These are phyloP conservation scores for Jamesozyma rosinii DNA, from an alignment of 805 yeast species.

Conservation along the genomic window DNA sequence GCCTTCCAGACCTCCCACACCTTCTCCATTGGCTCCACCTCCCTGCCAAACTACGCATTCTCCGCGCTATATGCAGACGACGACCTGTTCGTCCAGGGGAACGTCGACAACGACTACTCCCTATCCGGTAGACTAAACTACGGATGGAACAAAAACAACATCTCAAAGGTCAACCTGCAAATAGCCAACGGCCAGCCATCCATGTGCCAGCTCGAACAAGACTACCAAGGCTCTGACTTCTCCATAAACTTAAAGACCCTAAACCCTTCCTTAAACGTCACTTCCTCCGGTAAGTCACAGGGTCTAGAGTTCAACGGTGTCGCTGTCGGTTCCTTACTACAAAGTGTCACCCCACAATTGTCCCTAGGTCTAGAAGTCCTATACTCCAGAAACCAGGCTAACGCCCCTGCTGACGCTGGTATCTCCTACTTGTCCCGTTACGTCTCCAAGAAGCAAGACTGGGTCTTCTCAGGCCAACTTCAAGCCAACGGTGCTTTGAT, in stretches of 20 bases:
- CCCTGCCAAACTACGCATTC: slow-evolving; percentile 83
- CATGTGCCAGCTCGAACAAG: slow-evolving; percentile 94
- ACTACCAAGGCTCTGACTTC: slow-evolving; percentile 81
- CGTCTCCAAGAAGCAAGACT: slow-evolving; percentile 55
- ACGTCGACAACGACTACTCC: slow-evolving; percentile 76
- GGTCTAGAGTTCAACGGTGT: slow-evolving; percentile 78
- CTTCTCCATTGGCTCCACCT: slow-evolving; percentile 76
- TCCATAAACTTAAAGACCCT: slow-evolving; percentile 82
- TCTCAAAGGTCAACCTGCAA: slow-evolving; percentile 81
- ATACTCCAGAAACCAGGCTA: slow-evolving; percentile 63
- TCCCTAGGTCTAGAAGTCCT: slow-evolving; percentile 88
- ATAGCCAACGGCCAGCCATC: slow-evolving; percentile 81
- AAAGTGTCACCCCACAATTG: slow-evolving; percentile 73
- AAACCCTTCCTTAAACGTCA: slow-evolving; percentile 66
- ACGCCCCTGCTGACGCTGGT: slow-evolving; percentile 82
- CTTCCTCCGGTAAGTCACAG: slow-evolving; percentile 6
- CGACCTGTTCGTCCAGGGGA: slow-evolving; percentile 79
- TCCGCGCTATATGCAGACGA: slow-evolving; percentile 85
- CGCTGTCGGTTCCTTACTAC: slow-evolving; percentile 82
- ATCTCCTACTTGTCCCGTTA: slow-evolving; percentile 86
- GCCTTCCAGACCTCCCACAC: slow-evolving; percentile 96
- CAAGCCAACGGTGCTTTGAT: slow-evolving; percentile 86
- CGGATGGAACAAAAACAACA: slow-evolving; percentile 73
- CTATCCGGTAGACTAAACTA: slow-evolving; percentile 84
- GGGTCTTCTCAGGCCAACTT: slow-evolving; percentile 90